A percentile compares a stretch with the other conserved stretches of the same genome.
Conservation (phyloP, 2,329 filamentous ascomycete species). For the Akanthomyces muscarius region DNA sequence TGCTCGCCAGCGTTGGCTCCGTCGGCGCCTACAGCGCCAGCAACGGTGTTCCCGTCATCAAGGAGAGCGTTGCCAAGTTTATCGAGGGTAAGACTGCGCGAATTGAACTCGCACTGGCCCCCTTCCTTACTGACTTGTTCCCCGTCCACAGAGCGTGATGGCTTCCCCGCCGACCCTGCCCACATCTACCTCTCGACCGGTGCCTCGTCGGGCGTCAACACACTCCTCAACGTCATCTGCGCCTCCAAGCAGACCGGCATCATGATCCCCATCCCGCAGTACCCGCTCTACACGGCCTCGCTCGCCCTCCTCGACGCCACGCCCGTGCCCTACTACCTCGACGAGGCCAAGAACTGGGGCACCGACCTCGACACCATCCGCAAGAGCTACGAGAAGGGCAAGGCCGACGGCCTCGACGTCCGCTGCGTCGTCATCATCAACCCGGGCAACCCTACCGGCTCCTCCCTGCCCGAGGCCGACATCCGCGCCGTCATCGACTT, state of each 20-base stretch:
- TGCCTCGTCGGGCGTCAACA: conserved; percentile 92
- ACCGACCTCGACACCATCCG: conserved; percentile 80
- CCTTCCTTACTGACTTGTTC: conserved; percentile 1
- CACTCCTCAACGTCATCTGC: conserved; percentile 85
- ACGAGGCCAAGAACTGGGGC: conserved; percentile 82
- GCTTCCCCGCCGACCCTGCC: conserved; percentile 73
- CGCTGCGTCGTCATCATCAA: conserved; percentile 97
- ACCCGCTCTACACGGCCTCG: conserved; percentile 94
- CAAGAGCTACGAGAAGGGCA: conserved; percentile 68
- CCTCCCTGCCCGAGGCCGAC: conserved; percentile 73
- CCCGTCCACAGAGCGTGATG: conserved; percentile 64
- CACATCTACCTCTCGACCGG: conserved; percentile 89
- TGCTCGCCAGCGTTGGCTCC: conserved; percentile 79
- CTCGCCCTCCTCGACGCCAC: conserved; percentile 79
- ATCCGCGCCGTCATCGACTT: conserved; percentile 83
- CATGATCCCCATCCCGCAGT: conserved; percentile 93
- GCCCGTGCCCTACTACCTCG: conserved; percentile 89
- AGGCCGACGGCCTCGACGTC: conserved; percentile 74
- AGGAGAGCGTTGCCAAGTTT: conserved; percentile 86
- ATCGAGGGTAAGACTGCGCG: conserved; percentile 65
- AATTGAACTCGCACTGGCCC: background rate
- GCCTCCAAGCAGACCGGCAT: conserved; percentile 72
- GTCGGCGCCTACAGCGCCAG: conserved; percentile 97
- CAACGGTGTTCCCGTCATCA: conserved; percentile 79
- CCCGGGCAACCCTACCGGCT: conserved; percentile 94